A percentile compares a stretch with the other conserved stretches of the same genome.
These are phyloP conservation scores for Trichoderma gamsii DNA, from an alignment of 495 filamentous ascomycete species.

Conservation along the genomic window DNA sequence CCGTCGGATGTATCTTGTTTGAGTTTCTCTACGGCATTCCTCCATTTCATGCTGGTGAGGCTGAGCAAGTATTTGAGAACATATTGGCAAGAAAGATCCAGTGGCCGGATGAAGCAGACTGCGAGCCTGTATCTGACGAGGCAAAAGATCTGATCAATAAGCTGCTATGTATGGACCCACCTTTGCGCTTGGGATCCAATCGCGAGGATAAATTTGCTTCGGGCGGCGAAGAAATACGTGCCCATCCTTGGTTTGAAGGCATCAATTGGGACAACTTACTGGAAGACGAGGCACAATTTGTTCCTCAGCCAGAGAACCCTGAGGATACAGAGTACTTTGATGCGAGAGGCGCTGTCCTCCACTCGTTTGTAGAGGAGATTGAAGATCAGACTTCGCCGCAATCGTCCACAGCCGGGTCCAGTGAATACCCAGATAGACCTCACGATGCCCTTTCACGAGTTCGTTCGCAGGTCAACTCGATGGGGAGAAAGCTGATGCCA, in stretches of 20 bases:
- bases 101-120: slow-evolving; percentile 67
- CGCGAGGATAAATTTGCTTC: slow-evolving; percentile 66
- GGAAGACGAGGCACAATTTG: slow-evolving; percentile 89
- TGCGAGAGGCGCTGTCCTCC: slow-evolving; percentile 78
- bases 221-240: slow-evolving; percentile 85
- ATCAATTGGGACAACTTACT: slow-evolving; percentile 85
- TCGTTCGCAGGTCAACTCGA: slow-evolving; percentile 69
- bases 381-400: slow-evolving; percentile 81
- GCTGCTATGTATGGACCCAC: slow-evolving; percentile 76
- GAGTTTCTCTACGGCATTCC: slow-evolving; percentile 91
- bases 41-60: slow-evolving; percentile 85
- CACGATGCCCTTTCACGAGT: slow-evolving; percentile 92
- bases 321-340: slow-evolving; percentile 99
- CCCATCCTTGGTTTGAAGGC: slow-evolving; percentile 81
- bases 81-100: slow-evolving; percentile 82
- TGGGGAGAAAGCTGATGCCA: slow-evolving; percentile 86
- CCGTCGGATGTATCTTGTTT: slow-evolving; percentile 92
- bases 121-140: slow-evolving; percentile 68
- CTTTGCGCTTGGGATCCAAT: slow-evolving; percentile 77
- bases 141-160: slow-evolving; percentile 90
- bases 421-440: slow-evolving; percentile 74
- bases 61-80: slow-evolving; percentile 94
- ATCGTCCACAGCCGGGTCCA: slow-evolving; percentile 51
- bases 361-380: slow-evolving; percentile 85
- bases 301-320: slow-evolving; percentile 87